Percentiles rank a stretch among this genome's conserved stretches.
These are phyloP conservation scores for Centella asiatica DNA, from an alignment of 129 eudicot genomes.

Conservation along the genomic window DNA sequence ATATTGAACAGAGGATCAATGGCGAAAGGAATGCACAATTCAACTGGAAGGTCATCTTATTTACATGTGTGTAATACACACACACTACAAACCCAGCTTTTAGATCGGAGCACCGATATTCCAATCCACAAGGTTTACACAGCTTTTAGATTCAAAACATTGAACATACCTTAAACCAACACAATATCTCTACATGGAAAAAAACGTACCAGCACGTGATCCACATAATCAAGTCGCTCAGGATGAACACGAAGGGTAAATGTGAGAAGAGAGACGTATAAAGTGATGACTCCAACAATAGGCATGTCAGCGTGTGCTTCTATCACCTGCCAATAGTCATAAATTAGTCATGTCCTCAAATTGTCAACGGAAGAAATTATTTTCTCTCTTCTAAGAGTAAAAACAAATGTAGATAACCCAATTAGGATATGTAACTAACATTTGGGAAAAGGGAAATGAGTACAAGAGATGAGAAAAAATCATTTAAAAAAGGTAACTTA, in stretches of 20 bases:
- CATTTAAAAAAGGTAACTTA: neutral
- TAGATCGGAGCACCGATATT: too few species aligned
- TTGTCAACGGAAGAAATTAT: neutral
- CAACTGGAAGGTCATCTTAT: too few species aligned
- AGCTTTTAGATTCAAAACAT: neutral
- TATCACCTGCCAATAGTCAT: conserved; percentile 57
- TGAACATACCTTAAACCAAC: neutral
- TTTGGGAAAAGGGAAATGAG: neutral
- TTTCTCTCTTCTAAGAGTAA: too few species aligned
- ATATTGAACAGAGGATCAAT: too few species aligned
- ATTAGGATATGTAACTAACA: neutral
- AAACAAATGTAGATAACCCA: neutral
- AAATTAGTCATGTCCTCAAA: conserved; percentile 9
- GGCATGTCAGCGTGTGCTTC: conserved; percentile 98
- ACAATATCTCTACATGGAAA: conserved; percentile 12
- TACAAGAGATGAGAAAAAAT: neutral
- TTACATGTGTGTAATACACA: too few species aligned
- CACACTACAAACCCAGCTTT: too few species aligned
- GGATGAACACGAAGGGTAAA: conserved; percentile 98
- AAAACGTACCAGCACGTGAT: conserved; percentile 89
- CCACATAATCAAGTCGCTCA: conserved; percentile 97
- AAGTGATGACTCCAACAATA: conserved; percentile 84
- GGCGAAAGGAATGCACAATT: too few species aligned
- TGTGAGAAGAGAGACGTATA: conserved; percentile 90
- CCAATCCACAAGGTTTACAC: neutral